These are phyloP conservation scores for Paraphaeosphaeria minitans DNA, from an alignment of 2,329 filamentous ascomycete species.

Conservation along the genomic window DNA sequence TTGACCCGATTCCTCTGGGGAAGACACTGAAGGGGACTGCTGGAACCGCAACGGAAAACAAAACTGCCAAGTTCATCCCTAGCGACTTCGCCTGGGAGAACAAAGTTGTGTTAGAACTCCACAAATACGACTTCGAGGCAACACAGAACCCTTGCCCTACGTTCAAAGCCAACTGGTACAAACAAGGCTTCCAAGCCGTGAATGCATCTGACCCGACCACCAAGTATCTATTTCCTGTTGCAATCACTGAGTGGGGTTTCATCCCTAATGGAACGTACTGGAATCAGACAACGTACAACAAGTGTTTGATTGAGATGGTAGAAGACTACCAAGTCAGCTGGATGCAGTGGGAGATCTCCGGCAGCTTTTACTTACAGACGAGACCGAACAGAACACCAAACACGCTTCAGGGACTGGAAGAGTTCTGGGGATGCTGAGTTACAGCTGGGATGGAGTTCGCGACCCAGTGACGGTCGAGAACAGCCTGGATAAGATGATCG, in stretches of 20 bases:
- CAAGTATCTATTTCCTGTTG: slow-evolving; percentile 39
- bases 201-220: slow-evolving; percentile 35
- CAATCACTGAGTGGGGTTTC: slow-evolving; percentile 42
- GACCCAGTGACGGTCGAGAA: slow-evolving; percentile 39
- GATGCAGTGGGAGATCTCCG: slow-evolving; percentile 40
- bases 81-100: slow-evolving; percentile 32
- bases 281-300: slow-evolving; percentile 41
- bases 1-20: slow-evolving; percentile 41
- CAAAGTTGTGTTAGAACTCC: slow-evolving; percentile 42
- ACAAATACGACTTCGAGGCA: slow-evolving; percentile 43
- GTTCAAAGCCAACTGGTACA: slow-evolving; percentile 43
- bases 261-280: slow-evolving; percentile 40
- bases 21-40: slow-evolving; percentile 37
- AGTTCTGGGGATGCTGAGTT: slow-evolving; percentile 38
- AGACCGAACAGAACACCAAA: slow-evolving; percentile 32
- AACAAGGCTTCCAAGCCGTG: slow-evolving; percentile 39
- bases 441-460: slow-evolving; percentile 34
- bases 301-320: slow-evolving; percentile 40
- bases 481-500: slow-evolving; percentile 40
- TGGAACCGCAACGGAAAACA: slow-evolving; percentile 30
- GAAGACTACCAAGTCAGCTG: slow-evolving; percentile 37
- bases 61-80: slow-evolving; percentile 35
- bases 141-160: slow-evolving; percentile 37
- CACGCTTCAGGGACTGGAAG: slow-evolving; percentile 36
- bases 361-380: slow-evolving; percentile 48